Base-by-base conservation (phyloP, 2,329 filamentous ascomycete genomes). In the Pestalotiopsis sp. region DNA sequence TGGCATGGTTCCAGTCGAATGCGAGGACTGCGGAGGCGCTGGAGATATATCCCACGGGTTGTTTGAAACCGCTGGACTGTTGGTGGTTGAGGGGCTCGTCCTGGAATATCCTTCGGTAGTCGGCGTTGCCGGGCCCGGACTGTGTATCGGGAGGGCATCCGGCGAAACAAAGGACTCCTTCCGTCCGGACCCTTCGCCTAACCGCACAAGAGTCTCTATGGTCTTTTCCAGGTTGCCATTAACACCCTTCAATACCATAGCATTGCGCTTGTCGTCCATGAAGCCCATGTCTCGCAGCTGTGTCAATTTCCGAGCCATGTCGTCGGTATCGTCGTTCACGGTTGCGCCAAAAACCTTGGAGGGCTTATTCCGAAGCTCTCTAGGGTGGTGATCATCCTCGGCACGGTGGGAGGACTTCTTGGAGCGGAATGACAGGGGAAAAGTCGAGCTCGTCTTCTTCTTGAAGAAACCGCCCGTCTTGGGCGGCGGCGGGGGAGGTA, bases 251-350 rank as follows among this genome's bases (percentile, higher is more conserved):
- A 99, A 82, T 31, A 98, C 90, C 65, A 92, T 90, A 4, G 89
- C 86, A 76, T 98, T 98, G 69, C 92, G 89, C 74, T 92, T 93
- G 57, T 92, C 90, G 77, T 99, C 94, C 3, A 83, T 84, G 75
- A 99, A 99, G 0, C 96, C 96, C 94, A 98, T 97, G 68, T 98
- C 94, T 67, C 90, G 88, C 68, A 99, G 82, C 65, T 89, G 90
- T 3, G 85, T 84, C 77, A 98, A 81, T 79, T 98, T 98, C 64
- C 87, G 85, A 58, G 97, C 93, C 67, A 91, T 86, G 68, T 90
- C 90, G 72, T 92, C 85, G 25, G 76, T 80, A 65, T 86, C 84
- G 60, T 83, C 80, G 52, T 86, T 87, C 31, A 96, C 84, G 61
- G 88, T 90, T 12, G 90, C 89, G 3, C 92, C 92, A 77, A 95